Evolutionary conservation across 2,329 filamentous ascomycete species (phyloP).

Genomic region (Berkeleyomyces rouxiae): DNA sequence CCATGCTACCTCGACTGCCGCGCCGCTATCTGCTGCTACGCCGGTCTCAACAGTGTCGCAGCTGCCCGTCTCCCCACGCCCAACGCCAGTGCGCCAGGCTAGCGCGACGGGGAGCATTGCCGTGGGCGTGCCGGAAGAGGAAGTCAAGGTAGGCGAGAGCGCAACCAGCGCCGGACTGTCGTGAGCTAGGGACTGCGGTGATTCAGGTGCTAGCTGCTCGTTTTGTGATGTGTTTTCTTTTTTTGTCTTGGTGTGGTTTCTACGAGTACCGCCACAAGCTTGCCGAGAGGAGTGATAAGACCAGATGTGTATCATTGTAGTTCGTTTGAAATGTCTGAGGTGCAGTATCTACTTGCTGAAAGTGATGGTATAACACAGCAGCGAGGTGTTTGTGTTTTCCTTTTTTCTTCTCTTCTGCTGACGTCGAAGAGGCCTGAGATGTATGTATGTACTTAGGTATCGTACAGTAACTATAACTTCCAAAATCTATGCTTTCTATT

Average conservation of each 20-base stretch:
- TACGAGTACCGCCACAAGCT: background rate
- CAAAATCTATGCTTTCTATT: too few species aligned
- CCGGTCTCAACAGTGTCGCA: background rate
- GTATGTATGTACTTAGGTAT: too few species aligned
- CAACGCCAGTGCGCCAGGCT: conserved; percentile 24
- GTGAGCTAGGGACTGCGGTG: background rate
- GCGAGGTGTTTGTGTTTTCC: too few species aligned
- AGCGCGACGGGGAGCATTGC: conserved; percentile 30
- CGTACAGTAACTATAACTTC: too few species aligned
- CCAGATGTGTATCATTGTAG: too few species aligned
- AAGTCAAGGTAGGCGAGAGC: conserved; percentile 44
- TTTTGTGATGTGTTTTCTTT: background rate
- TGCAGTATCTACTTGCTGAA: too few species aligned
- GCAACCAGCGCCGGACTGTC: conserved; percentile 32
- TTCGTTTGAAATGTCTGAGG: too few species aligned
- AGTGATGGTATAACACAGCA: background rate
- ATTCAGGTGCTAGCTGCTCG: background rate
- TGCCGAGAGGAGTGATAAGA: too few species aligned
- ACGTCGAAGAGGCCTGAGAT: too few species aligned
- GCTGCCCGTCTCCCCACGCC: conserved; percentile 24
- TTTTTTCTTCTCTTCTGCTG: too few species aligned
- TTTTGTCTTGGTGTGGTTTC: background rate
- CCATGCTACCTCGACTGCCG: conserved; percentile 25
- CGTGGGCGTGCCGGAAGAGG: conserved; percentile 42
- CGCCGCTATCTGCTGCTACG: conserved; percentile 15